phyloP scores from a whole-genome alignment of 2,329 filamentous ascomycete genomes.

The Fusarium nanum region DNA sequence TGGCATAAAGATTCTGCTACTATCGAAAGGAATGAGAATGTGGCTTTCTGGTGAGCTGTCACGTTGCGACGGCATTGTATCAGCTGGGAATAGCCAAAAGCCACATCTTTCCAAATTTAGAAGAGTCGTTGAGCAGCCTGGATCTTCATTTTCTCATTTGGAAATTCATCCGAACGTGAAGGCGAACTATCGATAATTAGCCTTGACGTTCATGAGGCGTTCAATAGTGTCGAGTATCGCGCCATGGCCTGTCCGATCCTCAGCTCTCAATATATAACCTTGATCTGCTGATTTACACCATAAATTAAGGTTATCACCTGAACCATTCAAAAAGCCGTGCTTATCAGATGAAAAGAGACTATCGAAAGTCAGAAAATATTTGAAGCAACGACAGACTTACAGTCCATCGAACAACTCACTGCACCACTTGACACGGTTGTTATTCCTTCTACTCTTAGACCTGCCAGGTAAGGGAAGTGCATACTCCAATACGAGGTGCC shows the following conservation, averaged over 20 bases:
- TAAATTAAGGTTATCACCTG: neutral
- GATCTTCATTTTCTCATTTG: neutral
- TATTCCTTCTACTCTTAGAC: neutral
- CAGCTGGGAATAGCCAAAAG: neutral
- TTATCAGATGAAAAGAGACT: neutral
- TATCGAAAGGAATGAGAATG: neutral
- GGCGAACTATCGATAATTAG: neutral
- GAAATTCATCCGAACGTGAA: neutral
- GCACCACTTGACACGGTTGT: neutral
- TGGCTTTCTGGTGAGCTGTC: neutral
- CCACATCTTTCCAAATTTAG: neutral
- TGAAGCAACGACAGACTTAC: neutral
- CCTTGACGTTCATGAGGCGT: neutral
- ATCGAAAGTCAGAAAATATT: neutral
- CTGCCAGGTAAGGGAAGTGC: neutral
- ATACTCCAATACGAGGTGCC: neutral
- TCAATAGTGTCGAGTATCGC: neutral
- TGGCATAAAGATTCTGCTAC: neutral
- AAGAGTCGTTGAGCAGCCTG: accelerated
- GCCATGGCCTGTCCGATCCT: neutral
- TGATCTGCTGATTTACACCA: neutral
- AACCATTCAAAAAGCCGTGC: neutral
- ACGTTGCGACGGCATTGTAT: neutral
- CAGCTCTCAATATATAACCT: neutral
- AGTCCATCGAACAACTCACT: neutral